Evolutionary conservation across 495 filamentous ascomycete species (phyloP).

Genomic region (Hypoxylon crocopeplum): DNA sequence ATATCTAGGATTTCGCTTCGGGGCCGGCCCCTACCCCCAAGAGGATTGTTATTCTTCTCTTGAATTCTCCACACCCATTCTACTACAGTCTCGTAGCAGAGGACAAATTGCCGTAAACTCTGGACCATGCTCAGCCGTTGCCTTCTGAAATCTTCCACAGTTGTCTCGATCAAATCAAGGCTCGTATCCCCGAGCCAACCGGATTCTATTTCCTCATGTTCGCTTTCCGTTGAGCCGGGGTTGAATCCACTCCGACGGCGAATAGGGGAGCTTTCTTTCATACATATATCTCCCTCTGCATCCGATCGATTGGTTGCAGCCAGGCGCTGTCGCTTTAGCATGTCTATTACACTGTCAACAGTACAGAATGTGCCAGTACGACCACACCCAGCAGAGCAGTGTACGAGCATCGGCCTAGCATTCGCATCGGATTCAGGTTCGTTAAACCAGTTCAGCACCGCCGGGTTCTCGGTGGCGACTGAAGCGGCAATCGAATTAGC

Average conservation of each 20-base stretch:
- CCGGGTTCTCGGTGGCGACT: conserved; percentile 39
- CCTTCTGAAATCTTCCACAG: conserved; percentile 85
- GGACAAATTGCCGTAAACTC: conserved; percentile 89
- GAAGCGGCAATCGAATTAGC: conserved; percentile 36
- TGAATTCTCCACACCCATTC: conserved; percentile 75
- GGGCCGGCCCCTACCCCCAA: conserved; percentile 46
- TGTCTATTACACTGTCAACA: conserved; percentile 91
- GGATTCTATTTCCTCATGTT: conserved; percentile 42
- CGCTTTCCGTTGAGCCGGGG: background rate
- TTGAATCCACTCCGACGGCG: conserved; percentile 2
- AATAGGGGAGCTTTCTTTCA: conserved; percentile 36
- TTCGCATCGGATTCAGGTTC: conserved; percentile 61
- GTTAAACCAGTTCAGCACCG: conserved; percentile 47
- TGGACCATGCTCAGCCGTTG: conserved; percentile 98
- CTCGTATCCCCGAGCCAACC: conserved; percentile 59
- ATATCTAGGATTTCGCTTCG: conserved; percentile 39
- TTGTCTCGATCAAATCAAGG: conserved; percentile 80
- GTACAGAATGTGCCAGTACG: conserved; percentile 97
- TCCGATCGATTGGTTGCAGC: conserved; percentile 39
- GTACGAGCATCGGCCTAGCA: conserved; percentile 80
- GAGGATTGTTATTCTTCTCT: conserved; percentile 44
- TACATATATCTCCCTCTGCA: conserved; percentile 53
- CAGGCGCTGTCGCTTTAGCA: conserved; percentile 80
- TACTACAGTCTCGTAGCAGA: conserved; percentile 94
- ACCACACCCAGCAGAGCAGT: conserved; percentile 95